These are phyloP conservation scores for Penicillium diatomitis DNA, from an alignment of 495 filamentous ascomycete species.

Conservation along the genomic window DNA sequence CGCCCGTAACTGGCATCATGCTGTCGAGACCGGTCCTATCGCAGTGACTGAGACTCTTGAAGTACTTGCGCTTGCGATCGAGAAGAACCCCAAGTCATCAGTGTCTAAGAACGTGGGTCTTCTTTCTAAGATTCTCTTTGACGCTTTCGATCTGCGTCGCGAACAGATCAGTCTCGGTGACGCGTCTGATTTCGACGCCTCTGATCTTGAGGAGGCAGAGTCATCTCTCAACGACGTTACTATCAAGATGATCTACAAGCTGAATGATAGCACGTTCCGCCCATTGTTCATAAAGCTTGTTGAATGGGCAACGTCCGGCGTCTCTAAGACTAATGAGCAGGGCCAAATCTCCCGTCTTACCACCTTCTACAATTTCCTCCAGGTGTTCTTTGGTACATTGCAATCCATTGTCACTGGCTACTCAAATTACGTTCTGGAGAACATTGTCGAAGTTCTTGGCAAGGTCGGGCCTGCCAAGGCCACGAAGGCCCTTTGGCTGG, in stretches of 20 bases:
- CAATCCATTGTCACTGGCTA: slow-evolving; percentile 94
- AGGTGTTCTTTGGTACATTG: slow-evolving; percentile 69
- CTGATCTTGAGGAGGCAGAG: slow-evolving; percentile 57
- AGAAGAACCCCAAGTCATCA: slow-evolving; percentile 64
- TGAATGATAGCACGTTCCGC: slow-evolving; percentile 94
- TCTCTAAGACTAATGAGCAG: slow-evolving; percentile 50
- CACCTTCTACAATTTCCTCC: slow-evolving; percentile 72
- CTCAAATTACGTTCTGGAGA: slow-evolving; percentile 73
- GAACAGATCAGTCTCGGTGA: slow-evolving; percentile 31
- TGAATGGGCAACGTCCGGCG: slow-evolving; percentile 58
- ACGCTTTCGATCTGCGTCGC: slow-evolving; percentile 63
- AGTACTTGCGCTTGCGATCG: slow-evolving; percentile 55
- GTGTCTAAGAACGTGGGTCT: slow-evolving; percentile 58
- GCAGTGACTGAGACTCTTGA: slow-evolving; percentile 59
- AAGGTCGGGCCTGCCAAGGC: slow-evolving; percentile 37
- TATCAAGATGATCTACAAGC: slow-evolving; percentile 87
- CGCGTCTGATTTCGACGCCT: slow-evolving; percentile 32
- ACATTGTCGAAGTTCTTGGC: slow-evolving; percentile 53
- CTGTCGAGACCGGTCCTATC: slow-evolving; percentile 47
- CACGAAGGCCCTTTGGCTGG: slow-evolving; percentile 49
- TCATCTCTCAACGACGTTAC: slow-evolving; percentile 51
- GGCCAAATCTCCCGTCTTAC: slow-evolving; percentile 48
- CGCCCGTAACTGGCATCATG: slow-evolving; percentile 58
- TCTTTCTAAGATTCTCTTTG: slow-evolving; percentile 62
- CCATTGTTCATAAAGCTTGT: slow-evolving; percentile 76